Conservation (phyloP, 1,284 basidiomycete species). For the Mycosarcoma maydis region DNA sequence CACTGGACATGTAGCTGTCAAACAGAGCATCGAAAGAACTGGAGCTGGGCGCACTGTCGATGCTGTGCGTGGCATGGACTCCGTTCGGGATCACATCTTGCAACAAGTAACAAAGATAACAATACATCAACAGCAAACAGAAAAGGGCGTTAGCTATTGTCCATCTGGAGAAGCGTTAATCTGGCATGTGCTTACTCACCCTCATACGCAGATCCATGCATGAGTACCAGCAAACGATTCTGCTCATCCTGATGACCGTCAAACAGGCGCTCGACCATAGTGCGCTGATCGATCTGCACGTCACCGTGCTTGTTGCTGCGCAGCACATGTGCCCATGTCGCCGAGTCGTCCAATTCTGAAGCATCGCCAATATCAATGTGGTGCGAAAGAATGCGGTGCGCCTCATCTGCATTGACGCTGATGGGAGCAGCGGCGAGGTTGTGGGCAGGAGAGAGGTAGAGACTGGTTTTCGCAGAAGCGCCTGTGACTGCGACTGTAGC, state of each 20-base stretch:
- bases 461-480: constrained; percentile 31
- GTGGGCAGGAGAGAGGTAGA: constrained; percentile 42
- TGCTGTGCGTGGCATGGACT: constrained; percentile 38
- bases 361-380: constrained; percentile 27
- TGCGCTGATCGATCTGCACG: constrained; percentile 22
- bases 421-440: constrained; percentile 20
- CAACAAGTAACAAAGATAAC: background rate
- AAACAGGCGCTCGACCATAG: constrained; percentile 37
- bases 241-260: constrained; percentile 33
- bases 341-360: constrained; percentile 2
- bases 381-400: constrained; percentile 36
- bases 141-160: too few species aligned
- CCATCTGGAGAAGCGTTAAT: too few species aligned
- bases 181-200: constrained; percentile 21
- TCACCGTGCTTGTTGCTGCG: background rate
- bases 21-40: constrained; percentile 47
- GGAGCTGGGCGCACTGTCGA: constrained; percentile 23
- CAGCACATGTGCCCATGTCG: constrained; percentile 38
- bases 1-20: constrained; percentile 29
- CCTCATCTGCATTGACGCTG: constrained; percentile 31
- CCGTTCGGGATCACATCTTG: constrained; percentile 37
- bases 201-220: constrained; percentile 36
- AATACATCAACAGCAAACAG: too few species aligned
- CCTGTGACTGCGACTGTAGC: constrained; percentile 8
- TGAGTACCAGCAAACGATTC: constrained; percentile 44